A percentile compares a stretch with the other conserved stretches of the same genome.
These are phyloP conservation scores for Rosellinia necatrix DNA, from an alignment of 2,329 filamentous ascomycete genomes.

Conservation along the genomic window DNA sequence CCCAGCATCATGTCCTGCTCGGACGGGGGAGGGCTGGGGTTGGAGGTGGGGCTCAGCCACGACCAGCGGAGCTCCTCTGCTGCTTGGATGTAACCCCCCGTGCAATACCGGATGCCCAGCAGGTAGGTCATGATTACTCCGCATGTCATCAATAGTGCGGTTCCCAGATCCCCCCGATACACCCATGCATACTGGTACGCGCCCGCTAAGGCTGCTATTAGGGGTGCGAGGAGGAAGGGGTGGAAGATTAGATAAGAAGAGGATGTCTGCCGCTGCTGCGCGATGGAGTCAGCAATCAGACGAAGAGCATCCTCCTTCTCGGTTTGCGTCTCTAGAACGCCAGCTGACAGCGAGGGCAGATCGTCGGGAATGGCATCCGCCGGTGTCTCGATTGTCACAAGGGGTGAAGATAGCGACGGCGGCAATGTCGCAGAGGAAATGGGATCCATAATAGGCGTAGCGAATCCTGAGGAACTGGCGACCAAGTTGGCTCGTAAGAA, in stretches of 20 bases:
- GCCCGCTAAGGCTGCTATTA: constrained; percentile 50
- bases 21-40: constrained; percentile 18
- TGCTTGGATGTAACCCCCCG: constrained; percentile 63
- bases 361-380: constrained; percentile 50
- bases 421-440: constrained; percentile 47
- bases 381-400: constrained; percentile 46
- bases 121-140: constrained; percentile 68
- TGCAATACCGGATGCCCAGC: constrained; percentile 62
- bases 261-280: constrained; percentile 76
- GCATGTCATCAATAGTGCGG: constrained; percentile 61
- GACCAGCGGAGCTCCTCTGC: constrained; percentile 66
- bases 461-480: constrained; percentile 64
- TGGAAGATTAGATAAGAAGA: constrained; percentile 67
- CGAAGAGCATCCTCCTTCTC: constrained; percentile 72
- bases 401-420: constrained; percentile 44
- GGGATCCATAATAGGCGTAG: constrained; percentile 67
- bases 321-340: constrained; percentile 55
- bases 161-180: constrained; percentile 52
- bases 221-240: constrained; percentile 56
- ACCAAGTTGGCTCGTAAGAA: constrained; percentile 81
- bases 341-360: constrained; percentile 68
- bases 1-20: constrained; percentile 65
- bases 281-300: constrained; percentile 79
- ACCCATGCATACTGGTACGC: constrained; percentile 46
- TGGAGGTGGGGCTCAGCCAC: constrained; percentile 56